Base-by-base conservation (phyloP, 2,329 filamentous ascomycete genomes). In the Fusarium euwallaceae region DNA sequence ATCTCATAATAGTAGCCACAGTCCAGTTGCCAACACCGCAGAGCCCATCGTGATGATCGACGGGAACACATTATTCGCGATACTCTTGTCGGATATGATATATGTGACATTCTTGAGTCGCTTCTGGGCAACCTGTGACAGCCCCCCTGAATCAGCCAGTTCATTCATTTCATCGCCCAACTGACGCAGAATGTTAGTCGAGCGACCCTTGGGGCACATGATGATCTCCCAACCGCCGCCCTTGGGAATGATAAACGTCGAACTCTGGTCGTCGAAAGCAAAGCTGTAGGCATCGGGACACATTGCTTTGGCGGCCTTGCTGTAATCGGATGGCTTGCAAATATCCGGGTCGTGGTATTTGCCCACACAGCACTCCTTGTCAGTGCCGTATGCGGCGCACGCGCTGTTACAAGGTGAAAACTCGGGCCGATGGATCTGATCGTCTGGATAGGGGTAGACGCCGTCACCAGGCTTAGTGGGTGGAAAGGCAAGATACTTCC, bases 251-350 rank as follows among this genome's bases (percentile, higher is more conserved):
- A 91, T 90, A 76, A 92, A 92, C 0, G 90, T 92, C 17, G 87
- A 89, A 34, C 85, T 84, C 70, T 86, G 83, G 78, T 91, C 89
- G 74, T 91, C 88, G 81, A 90, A 90, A 61, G 93, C 92, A 81
- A 90, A 97, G 78, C 92, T 94, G 83, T 97, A 97, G 4, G 94
- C 94, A 82, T 97, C 94, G 1, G 94, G 94, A 80, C 94, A 97
- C 14, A 96, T 88, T 4, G 83, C 84, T 85, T 97, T 97, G 63
- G 93, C 93, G 12, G 87, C 86, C 68, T 86, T 89, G 74, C 92
- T 91, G 84, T 95, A 97, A 45, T 89, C 83, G 61, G 91, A 91
- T 4, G 92, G 91, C 69, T 87, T 85, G 84, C 94, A 97, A 59
- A 86, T 86, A 27, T 87, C 85, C 3, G 92, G 88, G 43, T 88